Base-by-base conservation (phyloP, 495 filamentous ascomycete genomes). In the Hypoxylon rickii region DNA sequence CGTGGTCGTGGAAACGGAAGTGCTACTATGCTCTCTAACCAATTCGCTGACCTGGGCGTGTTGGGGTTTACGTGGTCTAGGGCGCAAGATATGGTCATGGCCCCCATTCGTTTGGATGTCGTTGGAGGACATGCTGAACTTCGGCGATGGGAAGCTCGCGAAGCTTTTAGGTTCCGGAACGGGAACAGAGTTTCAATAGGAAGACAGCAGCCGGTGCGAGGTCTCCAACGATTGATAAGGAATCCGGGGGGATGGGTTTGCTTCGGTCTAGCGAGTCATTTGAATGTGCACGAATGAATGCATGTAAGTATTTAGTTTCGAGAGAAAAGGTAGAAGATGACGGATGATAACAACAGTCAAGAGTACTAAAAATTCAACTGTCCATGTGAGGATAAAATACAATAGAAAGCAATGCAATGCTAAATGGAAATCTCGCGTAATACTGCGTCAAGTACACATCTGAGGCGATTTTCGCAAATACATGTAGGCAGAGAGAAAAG, bases 51-150 rank as follows among this genome's bases (percentile, higher is more conserved):
- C 60, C 29, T 75, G 75, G 13, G 69, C 47, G 43, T 76, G 73
- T 45, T 76, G 58, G n/a, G 72, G 67, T 51, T 76, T 78, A 32
- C 70, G 71, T 8, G 76, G 70, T 5, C 76, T 64, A 1, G 76
- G 74, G 8, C 76, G 73, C 44, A 73, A 21, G 42, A 76, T 60
- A 34, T 69, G 64, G 58, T 71, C 65, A 47, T 76, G 50, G 26
- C 55, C 52, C 22, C 58, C 55, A 32, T 62, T 45, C 5, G 31
- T 24, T 29, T 67, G 41, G 17, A 67, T 26, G 34, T 64, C 49
- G 26, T 64, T 67, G 53, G 66, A 66, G 53, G 66, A 66, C 13
- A 13, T 36, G 3, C 3, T 36, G 32, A 36, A 36, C 6, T 26
- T 46, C 20, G 51, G 43, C 42, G 6, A 20, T 21, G 2, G 3